Percentiles rank a stretch among this genome's conserved stretches.
These are phyloP conservation scores for Rubroboletus satanas DNA, from an alignment of 768 basidiomycete genomes.

Conservation along the genomic window DNA sequence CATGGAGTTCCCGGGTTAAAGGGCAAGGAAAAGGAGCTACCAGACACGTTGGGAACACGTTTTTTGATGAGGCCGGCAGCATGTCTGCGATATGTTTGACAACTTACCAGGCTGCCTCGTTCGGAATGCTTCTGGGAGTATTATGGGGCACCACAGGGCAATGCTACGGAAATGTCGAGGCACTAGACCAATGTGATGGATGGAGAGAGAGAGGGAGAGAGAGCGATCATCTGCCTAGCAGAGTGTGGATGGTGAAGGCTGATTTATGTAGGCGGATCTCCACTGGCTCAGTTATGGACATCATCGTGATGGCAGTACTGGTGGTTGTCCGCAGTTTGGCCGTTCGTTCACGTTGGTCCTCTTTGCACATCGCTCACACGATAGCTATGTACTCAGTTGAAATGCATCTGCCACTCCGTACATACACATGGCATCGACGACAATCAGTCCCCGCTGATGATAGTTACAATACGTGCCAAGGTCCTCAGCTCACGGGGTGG, in stretches of 20 bases:
- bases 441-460: not conserved
- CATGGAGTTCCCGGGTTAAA: constrained; percentile 26
- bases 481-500: constrained; percentile 15
- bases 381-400: not conserved
- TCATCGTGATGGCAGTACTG: not conserved
- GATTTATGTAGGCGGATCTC: constrained; percentile 8
- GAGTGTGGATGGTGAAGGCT: constrained; percentile 8
- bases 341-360: not conserved
- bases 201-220: not conserved
- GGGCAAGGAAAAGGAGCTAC: constrained; percentile 16
- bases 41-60: constrained; percentile 31
- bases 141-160: constrained; percentile 5
- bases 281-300: not conserved
- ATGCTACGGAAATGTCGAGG: constrained; percentile 23
- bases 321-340: not conserved
- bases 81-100: constrained; percentile 18
- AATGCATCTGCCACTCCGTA: constrained; percentile 1
- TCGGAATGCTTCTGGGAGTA: constrained; percentile 16
- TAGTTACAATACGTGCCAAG: constrained; percentile 1
- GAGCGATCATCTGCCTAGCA: not conserved
- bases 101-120: constrained; percentile 16
- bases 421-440: constrained; percentile 7
- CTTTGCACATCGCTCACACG: not conserved
- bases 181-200: constrained; percentile 6
- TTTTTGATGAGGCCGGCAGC: constrained; percentile 14